Evolutionary conservation across 83 land plant species (phyloP).

Genomic region (Thuja plicata): DNA sequence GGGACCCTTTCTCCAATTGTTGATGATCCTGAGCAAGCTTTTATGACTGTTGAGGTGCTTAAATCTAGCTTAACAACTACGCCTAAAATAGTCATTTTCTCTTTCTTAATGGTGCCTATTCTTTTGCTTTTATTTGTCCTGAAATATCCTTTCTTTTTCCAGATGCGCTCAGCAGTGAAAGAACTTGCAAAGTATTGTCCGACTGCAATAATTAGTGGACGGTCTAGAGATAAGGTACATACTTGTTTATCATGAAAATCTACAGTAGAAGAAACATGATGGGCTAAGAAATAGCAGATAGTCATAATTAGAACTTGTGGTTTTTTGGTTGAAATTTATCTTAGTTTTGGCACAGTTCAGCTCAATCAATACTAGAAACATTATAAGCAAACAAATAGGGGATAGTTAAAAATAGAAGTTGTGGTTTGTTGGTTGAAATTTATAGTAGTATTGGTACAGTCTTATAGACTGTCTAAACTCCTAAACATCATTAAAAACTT

Average conservation of each 20-base stretch:
- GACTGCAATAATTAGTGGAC: slow-evolving; percentile 55
- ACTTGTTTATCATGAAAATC: neutral
- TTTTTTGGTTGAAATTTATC: too few species aligned
- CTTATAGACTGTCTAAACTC: too few species aligned
- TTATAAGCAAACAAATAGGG: too few species aligned
- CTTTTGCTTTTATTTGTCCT: slow-evolving; percentile 3
- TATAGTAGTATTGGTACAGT: too few species aligned
- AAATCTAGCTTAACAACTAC: neutral
- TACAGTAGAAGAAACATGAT: too few species aligned
- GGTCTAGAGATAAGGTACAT: slow-evolving; percentile 55
- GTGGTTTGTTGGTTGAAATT: too few species aligned
- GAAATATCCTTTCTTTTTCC: slow-evolving; percentile 8
- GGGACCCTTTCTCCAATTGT: slow-evolving; percentile 40
- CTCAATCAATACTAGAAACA: too few species aligned
- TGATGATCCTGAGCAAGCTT: slow-evolving; percentile 32
- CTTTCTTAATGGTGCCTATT: neutral
- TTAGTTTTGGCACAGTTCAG: too few species aligned
- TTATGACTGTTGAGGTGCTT: slow-evolving; percentile 29
- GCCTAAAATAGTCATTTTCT: neutral
- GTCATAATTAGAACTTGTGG: too few species aligned
- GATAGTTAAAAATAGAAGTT: too few species aligned
- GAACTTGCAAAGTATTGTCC: slow-evolving; percentile 38
- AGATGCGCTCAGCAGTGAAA: slow-evolving; percentile 47
- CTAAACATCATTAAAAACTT: too few species aligned
- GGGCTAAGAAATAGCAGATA: too few species aligned